Evolutionary conservation across 83 land plant genomes (phyloP).

Genomic region (Picea abies): DNA sequence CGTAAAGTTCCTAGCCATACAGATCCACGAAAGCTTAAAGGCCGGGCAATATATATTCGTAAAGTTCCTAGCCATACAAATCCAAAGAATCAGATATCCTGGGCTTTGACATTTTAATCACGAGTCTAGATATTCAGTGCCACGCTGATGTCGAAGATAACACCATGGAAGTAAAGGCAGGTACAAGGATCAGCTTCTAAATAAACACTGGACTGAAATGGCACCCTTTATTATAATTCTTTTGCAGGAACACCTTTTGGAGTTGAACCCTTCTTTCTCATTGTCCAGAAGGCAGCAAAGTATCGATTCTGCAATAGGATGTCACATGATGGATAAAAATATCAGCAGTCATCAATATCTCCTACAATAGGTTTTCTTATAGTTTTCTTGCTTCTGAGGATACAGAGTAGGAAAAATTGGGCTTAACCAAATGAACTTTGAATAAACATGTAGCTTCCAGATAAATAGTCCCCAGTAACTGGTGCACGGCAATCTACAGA

Average conservation of each 20-base stretch:
- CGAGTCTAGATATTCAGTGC: neutral
- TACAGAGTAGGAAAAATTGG: neutral
- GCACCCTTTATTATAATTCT: neutral
- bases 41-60: neutral
- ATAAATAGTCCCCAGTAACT: neutral
- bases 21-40: neutral
- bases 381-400: neutral
- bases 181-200: neutral
- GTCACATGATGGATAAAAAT: constrained; percentile 6
- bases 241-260: neutral
- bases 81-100: constrained; percentile 4
- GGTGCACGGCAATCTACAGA: neutral
- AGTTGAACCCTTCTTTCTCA: constrained; percentile 56
- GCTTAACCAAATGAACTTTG: neutral
- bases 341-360: neutral
- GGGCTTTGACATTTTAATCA: too few relatives aligned
- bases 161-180: neutral
- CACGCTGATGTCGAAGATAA: neutral
- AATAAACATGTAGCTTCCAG: neutral
- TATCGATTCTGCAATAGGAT: constrained; percentile 77
- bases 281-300: constrained; percentile 89
- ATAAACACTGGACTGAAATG: neutral
- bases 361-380: neutral
- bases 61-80: neutral
- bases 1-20: neutral